Base-by-base conservation (phyloP, 1,284 basidiomycete species). In the Sanghuangporus baumii region DNA sequence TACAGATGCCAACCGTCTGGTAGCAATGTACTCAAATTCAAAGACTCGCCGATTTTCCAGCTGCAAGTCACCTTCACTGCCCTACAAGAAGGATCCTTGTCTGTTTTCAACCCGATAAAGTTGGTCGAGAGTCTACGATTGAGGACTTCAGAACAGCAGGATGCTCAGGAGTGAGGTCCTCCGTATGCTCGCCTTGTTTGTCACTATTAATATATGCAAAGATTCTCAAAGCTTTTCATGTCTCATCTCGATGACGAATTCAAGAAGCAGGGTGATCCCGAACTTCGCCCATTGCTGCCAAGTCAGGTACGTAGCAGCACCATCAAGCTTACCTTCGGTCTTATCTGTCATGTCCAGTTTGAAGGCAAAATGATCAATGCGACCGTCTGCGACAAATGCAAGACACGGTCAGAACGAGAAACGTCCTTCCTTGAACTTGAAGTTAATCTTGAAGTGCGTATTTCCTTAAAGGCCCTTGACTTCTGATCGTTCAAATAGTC, bases 181-280 rank as follows among this genome's bases (percentile, higher is more conserved):
- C 40, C 43, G 36, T 47, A 12, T 50, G 16, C 55, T 26, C 16
- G n/a, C n/a, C 31, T 3, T 20, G 26, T 18, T 36, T 36, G 3
- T n/a, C 16, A 9, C 55, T 62, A 12, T 57, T 41, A 23, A n/a
- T 41, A 57, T 14, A 37, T 41, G 31, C 38, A 2, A 69, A 96
- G 94, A 70, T 97, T 97, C 72, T 93, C 92, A 0, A 96, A 97
- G 70, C 81, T 97, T 16, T 96, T 97, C 75, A 89, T 96, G 84
- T 87, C 86, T 4, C 87, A 94, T 70, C 81, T 97, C 31, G 89
- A 91, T 64, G 79, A 79, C 18, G 92, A 96, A 74, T 96, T 96
- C 73, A 83, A 85, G 74, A 91, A 89, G 69, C 88, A 94, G 70
- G 75, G 79, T 1, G 76, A 82, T 59, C 81, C 84, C 1, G 74